Percentiles rank a stretch among this genome's conserved stretches.
Conservation (phyloP, 2,329 filamentous ascomycete species). For the Rhynchosporium agropyri region DNA sequence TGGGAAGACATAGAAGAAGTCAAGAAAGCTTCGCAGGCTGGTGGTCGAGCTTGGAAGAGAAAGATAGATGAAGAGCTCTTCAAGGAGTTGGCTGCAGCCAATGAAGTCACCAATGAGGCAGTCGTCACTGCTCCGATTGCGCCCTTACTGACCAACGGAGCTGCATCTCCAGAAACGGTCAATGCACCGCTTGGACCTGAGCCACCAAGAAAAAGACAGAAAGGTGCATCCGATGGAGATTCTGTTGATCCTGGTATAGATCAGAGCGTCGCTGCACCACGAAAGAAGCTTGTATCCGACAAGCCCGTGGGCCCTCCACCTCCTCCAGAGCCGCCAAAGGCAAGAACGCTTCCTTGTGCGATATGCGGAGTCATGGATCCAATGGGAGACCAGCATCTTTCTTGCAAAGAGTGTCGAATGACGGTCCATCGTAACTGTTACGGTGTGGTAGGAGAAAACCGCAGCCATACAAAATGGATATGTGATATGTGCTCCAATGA, state of each 20-base stretch:
- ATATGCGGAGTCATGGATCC: slow-evolving; percentile 78
- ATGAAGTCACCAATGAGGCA: slow-evolving; percentile 58
- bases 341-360: slow-evolving; percentile 79
- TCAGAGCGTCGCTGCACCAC: slow-evolving; percentile 43
- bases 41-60: slow-evolving; percentile 82
- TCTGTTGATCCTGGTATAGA: slow-evolving; percentile 18
- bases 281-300: slow-evolving; percentile 52
- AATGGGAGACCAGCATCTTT: slow-evolving; percentile 69
- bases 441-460: slow-evolving; percentile 70
- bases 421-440: slow-evolving; percentile 93
- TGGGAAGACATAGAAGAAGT: slow-evolving; percentile 95
- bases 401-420: slow-evolving; percentile 85
- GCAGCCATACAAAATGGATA: slow-evolving; percentile 78
- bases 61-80: slow-evolving; percentile 90
- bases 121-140: slow-evolving; percentile 41
- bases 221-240: slow-evolving; percentile 52
- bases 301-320: slow-evolving; percentile 70
- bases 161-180: slow-evolving; percentile 32
- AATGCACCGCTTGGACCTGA: slow-evolving; percentile 47
- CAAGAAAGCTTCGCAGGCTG: slow-evolving; percentile 80
- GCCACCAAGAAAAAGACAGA: slow-evolving; percentile 67
- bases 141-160: slow-evolving; percentile 33
- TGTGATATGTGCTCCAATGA: slow-evolving; percentile 98
- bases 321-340: slow-evolving; percentile 76
- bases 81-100: slow-evolving; percentile 68